Base-by-base conservation (phyloP, 2,329 filamentous ascomycete species). In the Colletotrichum nymphaeae region DNA sequence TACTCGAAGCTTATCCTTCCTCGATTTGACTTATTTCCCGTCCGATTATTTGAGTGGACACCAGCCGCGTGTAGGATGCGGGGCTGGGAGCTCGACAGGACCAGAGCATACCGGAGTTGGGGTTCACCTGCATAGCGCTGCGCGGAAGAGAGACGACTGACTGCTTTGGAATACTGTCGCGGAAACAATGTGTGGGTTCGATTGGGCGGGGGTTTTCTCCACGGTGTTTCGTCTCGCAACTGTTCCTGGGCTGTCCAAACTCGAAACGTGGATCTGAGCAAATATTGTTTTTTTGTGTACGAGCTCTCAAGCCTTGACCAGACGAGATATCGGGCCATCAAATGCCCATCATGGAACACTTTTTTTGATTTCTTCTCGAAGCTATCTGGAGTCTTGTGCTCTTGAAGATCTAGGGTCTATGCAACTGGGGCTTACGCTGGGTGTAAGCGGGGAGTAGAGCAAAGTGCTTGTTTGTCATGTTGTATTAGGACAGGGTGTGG, bases 71-170 rank as follows among this genome's bases (percentile, higher is more conserved):
- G 57, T 60, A 52, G 28, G 49, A 60, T 62, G 63, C 72, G 49
- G 49, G 67, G 69, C 57, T 62, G 72, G n/a, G 35, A 67, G 58
- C 63, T 67, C 52, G 52, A 67, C 52, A 49, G 68, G 68, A 55
- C 49, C 62, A 67, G 68, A 74, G 62, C 63, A 72, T 67, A 63
- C 56, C 35, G 68, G 72, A 74, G 72, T 74, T 74, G 69, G 72
- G 63, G 68, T 66, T 67, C 58, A 74, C 63, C 72, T 74, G 72
- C 72, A 74, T 74, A 74, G 72, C 72, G 69, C 46, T 74, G 72
- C 68, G 72, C 68, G 62, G 70, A 58, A 63, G 56, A 68, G 56
- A 71, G 55, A 52, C 58, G 67, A 59, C 57, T 72, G 63, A 59
- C 57, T 72, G 63, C 63, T 74, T 74, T 74, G 68, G 72, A 63